Evolutionary conservation across 768 basidiomycete species (phyloP).

Genomic region (Rhodotorula sphaerocarpa): DNA sequence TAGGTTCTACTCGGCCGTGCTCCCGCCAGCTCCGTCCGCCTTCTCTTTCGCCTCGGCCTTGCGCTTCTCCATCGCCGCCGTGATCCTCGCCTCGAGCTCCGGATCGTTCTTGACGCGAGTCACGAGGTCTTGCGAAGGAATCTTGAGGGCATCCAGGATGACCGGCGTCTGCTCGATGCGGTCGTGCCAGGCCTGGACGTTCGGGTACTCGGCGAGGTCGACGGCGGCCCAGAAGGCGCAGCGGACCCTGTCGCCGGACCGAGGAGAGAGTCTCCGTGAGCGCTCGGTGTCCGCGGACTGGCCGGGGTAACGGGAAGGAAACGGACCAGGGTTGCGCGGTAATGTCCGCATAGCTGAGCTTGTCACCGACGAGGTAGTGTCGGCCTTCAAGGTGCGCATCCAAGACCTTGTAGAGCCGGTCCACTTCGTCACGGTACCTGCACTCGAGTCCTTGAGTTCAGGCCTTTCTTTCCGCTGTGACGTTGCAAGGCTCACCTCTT

Average conservation of each 20-base stretch:
- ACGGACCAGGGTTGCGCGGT: conserved; percentile 6
- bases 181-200: conserved; percentile 14
- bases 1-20: too few species aligned
- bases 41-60: background rate
- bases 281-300: too few species aligned
- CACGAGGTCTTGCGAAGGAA: conserved; percentile 21
- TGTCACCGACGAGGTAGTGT: conserved; percentile 21
- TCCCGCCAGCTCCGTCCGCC: too few species aligned
- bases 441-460: background rate
- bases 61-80: conserved; percentile 14
- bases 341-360: conserved; percentile 14
- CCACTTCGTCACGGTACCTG: conserved; percentile 1
- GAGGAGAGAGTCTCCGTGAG: background rate
- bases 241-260: conserved; percentile 5
- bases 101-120: conserved; percentile 15
- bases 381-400: conserved; percentile 9
- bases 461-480: too few species aligned
- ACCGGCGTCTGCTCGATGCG: conserved; percentile 13
- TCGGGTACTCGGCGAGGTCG: conserved; percentile 8
- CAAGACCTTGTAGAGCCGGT: conserved; percentile 14
- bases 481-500: background rate
- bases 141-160: conserved; percentile 14
- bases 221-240: conserved; percentile 15
- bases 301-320: background rate
- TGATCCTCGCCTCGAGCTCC: conserved; percentile 10